These are phyloP conservation scores for Dictyostelium brefeldianum DNA, from an alignment of 78 protist species.

Conservation along the genomic window DNA sequence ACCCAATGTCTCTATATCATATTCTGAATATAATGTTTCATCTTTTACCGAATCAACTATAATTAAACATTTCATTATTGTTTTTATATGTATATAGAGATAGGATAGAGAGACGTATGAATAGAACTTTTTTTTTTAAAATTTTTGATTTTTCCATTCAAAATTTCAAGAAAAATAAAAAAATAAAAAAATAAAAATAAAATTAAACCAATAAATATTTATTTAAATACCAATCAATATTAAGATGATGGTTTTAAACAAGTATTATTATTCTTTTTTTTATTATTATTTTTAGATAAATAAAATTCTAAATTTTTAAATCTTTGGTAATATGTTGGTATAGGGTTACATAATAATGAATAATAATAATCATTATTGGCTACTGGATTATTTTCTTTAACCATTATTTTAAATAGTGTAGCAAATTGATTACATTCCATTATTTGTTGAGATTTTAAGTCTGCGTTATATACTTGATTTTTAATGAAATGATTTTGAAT, in stretches of 20 bases:
- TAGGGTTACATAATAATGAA: neutral
- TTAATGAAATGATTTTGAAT: neutral
- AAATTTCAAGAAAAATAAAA: too few species aligned
- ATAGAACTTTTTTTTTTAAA: too few species aligned
- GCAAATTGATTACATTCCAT: neutral
- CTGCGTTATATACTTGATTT: neutral
- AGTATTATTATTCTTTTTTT: neutral
- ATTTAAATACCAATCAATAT: too few species aligned
- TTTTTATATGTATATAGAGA: neutral
- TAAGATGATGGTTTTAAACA: neutral
- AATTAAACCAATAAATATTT: too few species aligned
- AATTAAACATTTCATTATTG: slow-evolving; percentile 24
- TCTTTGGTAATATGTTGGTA: neutral
- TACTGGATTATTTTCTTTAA: neutral
- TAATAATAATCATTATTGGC: neutral
- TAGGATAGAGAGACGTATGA: too few species aligned
- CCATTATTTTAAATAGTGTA: neutral
- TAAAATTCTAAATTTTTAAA: neutral
- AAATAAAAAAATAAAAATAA: too few species aligned
- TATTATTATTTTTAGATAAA: neutral
- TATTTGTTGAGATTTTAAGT: neutral
- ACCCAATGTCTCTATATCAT: slow-evolving; percentile 13
- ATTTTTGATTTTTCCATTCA: too few species aligned
- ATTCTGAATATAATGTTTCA: slow-evolving; percentile 32
- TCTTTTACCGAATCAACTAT: slow-evolving; percentile 27